Evolutionary conservation across 2,329 filamentous ascomycete species (phyloP).

Genomic region (Lasiodiplodia hormozganensis): DNA sequence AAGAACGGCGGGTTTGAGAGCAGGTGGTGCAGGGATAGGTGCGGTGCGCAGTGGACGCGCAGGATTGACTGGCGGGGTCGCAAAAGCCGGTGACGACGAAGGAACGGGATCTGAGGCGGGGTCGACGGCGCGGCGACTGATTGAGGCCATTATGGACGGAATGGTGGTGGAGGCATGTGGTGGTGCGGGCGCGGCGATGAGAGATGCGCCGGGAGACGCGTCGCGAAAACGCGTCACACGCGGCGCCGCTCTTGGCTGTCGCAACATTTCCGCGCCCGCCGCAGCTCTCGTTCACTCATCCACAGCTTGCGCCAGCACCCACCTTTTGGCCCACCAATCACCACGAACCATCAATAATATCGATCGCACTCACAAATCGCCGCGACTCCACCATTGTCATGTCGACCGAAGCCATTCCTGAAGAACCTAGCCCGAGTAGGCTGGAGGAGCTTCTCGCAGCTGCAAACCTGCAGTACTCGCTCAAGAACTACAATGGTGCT

Average conservation of each 20-base stretch:
- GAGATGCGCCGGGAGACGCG: constrained; percentile 23
- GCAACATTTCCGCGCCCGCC: constrained; percentile 21
- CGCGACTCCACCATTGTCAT: constrained; percentile 3
- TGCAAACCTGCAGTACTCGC: constrained; percentile 83
- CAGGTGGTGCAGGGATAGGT: constrained; percentile 53
- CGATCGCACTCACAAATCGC: neutral
- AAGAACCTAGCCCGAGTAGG: constrained; percentile 61
- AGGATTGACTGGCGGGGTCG: constrained; percentile 77
- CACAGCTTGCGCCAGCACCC: constrained; percentile 1
- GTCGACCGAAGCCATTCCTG: constrained; percentile 32
- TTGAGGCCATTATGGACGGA: constrained; percentile 19
- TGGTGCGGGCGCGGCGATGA: constrained; percentile 8
- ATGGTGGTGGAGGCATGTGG: constrained; percentile 21
- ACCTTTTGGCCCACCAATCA: neutral
- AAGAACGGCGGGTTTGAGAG: constrained; percentile 69
- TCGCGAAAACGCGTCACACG: constrained; percentile 27
- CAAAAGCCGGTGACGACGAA: constrained; percentile 90
- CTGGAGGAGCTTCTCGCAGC: constrained; percentile 80
- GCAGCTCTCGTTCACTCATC: constrained; percentile 6
- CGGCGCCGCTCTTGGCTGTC: constrained; percentile 1
- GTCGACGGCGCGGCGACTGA: constrained; percentile 10
- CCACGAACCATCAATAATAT: neutral
- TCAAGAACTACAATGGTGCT: constrained; percentile 86
- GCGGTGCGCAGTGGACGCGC: constrained; percentile 62
- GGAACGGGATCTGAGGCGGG: constrained; percentile 66